phyloP scores from a whole-genome alignment of 495 filamentous ascomycete genomes.

The Aspergillus kassunensis region DNA sequence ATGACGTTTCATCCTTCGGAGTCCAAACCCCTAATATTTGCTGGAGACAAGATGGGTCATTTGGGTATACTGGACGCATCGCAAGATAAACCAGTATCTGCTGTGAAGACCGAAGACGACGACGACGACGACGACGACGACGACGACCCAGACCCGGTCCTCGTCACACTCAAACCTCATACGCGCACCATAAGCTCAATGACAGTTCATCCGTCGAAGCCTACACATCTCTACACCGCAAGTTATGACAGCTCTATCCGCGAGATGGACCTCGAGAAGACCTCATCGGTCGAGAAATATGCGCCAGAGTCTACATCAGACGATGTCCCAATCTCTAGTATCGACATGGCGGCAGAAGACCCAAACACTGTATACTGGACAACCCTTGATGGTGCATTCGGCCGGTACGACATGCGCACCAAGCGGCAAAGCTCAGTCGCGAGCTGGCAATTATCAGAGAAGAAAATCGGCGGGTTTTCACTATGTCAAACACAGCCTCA shows the following conservation, averaged over 20 bases:
- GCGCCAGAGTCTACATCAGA: conserved; percentile 62
- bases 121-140: conserved; percentile 52
- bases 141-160: conserved; percentile 65
- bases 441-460: conserved; percentile 74
- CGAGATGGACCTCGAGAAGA: conserved; percentile 77
- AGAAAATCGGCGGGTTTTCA: conserved; percentile 94
- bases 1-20: conserved; percentile 84
- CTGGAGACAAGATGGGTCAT: conserved; percentile 91
- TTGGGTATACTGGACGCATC: conserved; percentile 92
- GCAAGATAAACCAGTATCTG: conserved; percentile 49
- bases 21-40: conserved; percentile 87
- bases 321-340: conserved; percentile 74
- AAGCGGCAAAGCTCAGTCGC: conserved; percentile 51
- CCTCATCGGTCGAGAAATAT: conserved; percentile 72
- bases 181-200: conserved; percentile 84
- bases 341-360: conserved; percentile 69
- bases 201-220: conserved; percentile 67
- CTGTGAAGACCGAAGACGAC: conserved; percentile 40
- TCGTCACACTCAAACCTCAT: conserved; percentile 85
- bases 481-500: conserved; percentile 73
- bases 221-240: conserved; percentile 66
- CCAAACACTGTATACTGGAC: conserved; percentile 82
- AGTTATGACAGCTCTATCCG: conserved; percentile 97
- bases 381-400: conserved; percentile 74
- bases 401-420: conserved; percentile 70